Conservation (phyloP, 2,329 filamentous ascomycete species). For the Bipolaris bicolor region DNA sequence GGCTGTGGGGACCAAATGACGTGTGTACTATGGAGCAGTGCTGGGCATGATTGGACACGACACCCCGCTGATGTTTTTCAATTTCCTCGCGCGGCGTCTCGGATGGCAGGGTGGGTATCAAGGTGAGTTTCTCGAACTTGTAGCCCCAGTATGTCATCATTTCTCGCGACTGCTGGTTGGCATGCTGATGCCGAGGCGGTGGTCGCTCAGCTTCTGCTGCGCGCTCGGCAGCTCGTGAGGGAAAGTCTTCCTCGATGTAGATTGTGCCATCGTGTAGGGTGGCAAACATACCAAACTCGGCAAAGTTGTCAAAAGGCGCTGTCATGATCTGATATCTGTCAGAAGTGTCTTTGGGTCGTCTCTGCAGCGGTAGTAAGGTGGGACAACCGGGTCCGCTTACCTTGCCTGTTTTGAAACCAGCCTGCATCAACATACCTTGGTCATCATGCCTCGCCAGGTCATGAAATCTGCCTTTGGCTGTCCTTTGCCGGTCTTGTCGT, state of each 20-base stretch:
- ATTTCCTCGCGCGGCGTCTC: slow-evolving; percentile 77
- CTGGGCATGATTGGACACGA: slow-evolving; percentile 88
- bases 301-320: slow-evolving; percentile 78
- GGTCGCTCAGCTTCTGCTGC: slow-evolving; percentile 49
- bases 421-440: slow-evolving; percentile 68
- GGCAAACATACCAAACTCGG: slow-evolving; percentile 93
- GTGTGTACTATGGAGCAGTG: slow-evolving; percentile 95
- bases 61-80: slow-evolving; percentile 70
- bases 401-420: slow-evolving; percentile 6
- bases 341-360: not conserved
- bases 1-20: slow-evolving; percentile 74
- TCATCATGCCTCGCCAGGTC: slow-evolving; percentile 99
- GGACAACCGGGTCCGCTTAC: slow-evolving; percentile 24
- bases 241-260: slow-evolving; percentile 91
- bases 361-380: slow-evolving; percentile 17
- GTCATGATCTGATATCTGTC: slow-evolving; percentile 73
- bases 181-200: slow-evolving; percentile 46
- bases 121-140: slow-evolving; percentile 90
- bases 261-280: slow-evolving; percentile 80
- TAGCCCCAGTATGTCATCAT: slow-evolving; percentile 97
- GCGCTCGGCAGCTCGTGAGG: slow-evolving; percentile 69
- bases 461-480: slow-evolving; percentile 73
- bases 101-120: slow-evolving; percentile 81
- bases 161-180: slow-evolving; percentile 69
- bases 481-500: slow-evolving; percentile 70